Conservation (phyloP, 495 filamentous ascomycete species). For the Podospora pseudopauciseta region DNA sequence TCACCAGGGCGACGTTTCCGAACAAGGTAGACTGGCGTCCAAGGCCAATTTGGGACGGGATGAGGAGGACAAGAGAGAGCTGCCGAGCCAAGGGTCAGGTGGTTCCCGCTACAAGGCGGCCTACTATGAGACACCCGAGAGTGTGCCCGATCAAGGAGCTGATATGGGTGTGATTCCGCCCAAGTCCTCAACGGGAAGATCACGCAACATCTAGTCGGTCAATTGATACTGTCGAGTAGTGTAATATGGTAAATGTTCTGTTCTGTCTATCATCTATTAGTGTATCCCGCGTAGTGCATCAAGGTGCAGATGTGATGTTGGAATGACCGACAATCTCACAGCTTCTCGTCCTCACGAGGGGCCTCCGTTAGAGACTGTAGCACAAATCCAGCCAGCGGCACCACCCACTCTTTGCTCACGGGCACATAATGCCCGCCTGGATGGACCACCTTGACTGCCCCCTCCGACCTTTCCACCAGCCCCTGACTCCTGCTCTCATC, state of each 20-base stretch:
- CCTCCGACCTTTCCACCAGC: slow-evolving; percentile 65
- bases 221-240: neutral
- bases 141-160: slow-evolving; percentile 15
- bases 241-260: neutral
- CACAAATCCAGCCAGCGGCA: slow-evolving; percentile 71
- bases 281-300: neutral
- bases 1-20: slow-evolving; percentile 8
- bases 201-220: slow-evolving; percentile 4
- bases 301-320: too few species aligned
- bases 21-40: slow-evolving; percentile 15
- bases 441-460: slow-evolving; percentile 55
- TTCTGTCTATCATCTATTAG: neutral
- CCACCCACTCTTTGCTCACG: slow-evolving; percentile 71
- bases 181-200: slow-evolving; percentile 5
- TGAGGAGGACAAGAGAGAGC: neutral
- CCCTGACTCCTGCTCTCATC: slow-evolving; percentile 65
- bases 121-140: slow-evolving; percentile 16
- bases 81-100: slow-evolving; percentile 8
- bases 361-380: slow-evolving; percentile 50
- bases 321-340: neutral
- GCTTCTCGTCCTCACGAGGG: neutral
- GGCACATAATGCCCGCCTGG: slow-evolving; percentile 94
- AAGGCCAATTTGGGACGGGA: slow-evolving; percentile 16
- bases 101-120: slow-evolving; percentile 17
- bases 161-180: slow-evolving; percentile 13